Evolutionary conservation across 768 basidiomycete genomes (phyloP), one percentile per base, ranked within the genome.

Genomic region (Pisolithus microcarpus): DNA sequence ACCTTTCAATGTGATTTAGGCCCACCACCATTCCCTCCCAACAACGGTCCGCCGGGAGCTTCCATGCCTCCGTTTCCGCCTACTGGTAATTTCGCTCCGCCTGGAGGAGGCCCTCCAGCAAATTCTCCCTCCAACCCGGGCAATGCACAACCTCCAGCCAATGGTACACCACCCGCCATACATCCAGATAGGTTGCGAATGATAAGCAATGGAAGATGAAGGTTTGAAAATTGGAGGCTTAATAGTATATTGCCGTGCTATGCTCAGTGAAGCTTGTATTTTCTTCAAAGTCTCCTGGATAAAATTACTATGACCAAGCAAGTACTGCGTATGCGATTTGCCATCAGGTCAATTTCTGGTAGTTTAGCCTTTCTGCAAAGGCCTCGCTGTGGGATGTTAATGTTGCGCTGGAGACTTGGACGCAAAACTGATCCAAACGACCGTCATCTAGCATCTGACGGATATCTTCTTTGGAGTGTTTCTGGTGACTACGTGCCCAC

Each of bases 141-240:
- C 24, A 58, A 56, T 38, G 63, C 54, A 3, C 2, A 50, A 23
- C 67, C 67, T 43, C 68, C 75, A 4, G 64, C 64, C 19, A 65
- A 56, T 58, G 65, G 64, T 18, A 76, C 77, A 18, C 82, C 84
- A 39, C 80, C 75, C n/a, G 77, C 75, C n/a, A 90, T 91, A 56
- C 89, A 91, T 64, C 89, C 89, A 9, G 89, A 91, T 67, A 78
- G 89, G 52, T 59, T 87, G 66, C 76, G 87, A 52, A 90, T 91
- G 88, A 81, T 91, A 83, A 76, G 66, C 48, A 61, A 64, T 46
- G 58, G 67, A 38, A 55, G 63, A 42, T 61, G 48, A 59, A 30
- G 34, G 1, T n/a, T 44, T 36, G 43, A 38, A n/a, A 31, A 40
- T 37, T 26, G n/a, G 18, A 19, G 9, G 18, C 15, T 37, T n/a